Percentiles rank a stretch among this genome's conserved stretches.
phyloP scores from a whole-genome alignment of 2,329 filamentous ascomycete genomes.

The Epichloe sp. region DNA sequence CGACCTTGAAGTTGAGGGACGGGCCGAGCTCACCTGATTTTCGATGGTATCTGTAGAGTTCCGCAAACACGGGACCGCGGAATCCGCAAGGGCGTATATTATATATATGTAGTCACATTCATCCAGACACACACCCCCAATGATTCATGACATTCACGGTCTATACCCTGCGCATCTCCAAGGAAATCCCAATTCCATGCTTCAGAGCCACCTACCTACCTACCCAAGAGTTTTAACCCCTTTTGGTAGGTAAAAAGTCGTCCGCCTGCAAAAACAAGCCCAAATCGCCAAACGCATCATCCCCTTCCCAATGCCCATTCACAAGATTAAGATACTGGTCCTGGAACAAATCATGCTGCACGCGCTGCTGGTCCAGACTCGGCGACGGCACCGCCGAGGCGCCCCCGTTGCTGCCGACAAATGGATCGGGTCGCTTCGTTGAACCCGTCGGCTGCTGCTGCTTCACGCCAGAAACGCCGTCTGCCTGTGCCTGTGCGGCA shows the following conservation, averaged over 20 bases:
- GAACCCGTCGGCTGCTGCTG: background rate
- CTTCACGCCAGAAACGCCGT: slow-evolving; percentile 3
- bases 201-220: slow-evolving; percentile 7
- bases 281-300: slow-evolving; percentile 21
- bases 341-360: slow-evolving; percentile 17
- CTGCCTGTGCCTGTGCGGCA: slow-evolving; percentile 9
- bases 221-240: slow-evolving; percentile 16
- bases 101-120: background rate
- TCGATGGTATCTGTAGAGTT: slow-evolving; percentile 32
- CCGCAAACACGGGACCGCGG: too few relatives aligned
- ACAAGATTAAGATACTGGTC: slow-evolving; percentile 24
- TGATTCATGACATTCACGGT: background rate
- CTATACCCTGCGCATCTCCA: background rate
- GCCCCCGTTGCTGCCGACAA: background rate
- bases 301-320: slow-evolving; percentile 22
- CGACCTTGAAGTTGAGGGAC: slow-evolving; percentile 35
- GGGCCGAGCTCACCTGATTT: slow-evolving; percentile 34
- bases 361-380: slow-evolving; percentile 7
- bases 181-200: too few relatives aligned
- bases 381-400: background rate
- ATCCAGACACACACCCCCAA: background rate
- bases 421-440: slow-evolving; percentile 2
- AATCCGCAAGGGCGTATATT: too few relatives aligned
- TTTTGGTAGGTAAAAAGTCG: slow-evolving; percentile 17
- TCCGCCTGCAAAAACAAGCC: slow-evolving; percentile 21